A percentile compares a stretch with the other conserved stretches of the same genome.
Conservation (phyloP, 345 rosid species). For the Hypericum androsaemum region DNA sequence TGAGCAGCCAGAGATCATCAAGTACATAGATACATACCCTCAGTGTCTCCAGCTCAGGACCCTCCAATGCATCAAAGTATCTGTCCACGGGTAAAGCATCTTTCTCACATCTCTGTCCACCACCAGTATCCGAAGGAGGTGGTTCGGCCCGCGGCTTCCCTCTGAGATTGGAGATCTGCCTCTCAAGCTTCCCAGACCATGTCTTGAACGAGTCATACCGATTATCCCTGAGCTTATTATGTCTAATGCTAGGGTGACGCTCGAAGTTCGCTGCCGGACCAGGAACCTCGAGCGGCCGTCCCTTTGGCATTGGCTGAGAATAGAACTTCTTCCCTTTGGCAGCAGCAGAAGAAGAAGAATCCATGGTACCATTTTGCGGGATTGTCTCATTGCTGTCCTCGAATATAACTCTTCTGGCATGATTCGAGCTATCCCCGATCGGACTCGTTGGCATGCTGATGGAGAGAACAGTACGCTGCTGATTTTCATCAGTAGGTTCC, state of each 20-base stretch:
- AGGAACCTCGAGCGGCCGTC: conserved; percentile 14
- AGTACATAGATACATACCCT: conserved; percentile 49
- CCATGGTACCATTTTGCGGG: conserved; percentile 13
- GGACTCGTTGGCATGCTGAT: conserved; percentile 67
- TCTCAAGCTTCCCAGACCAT: conserved; percentile 78
- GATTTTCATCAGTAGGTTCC: conserved; percentile 28
- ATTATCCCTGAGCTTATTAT: conserved; percentile 40
- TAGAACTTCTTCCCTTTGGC: conserved; percentile 27
- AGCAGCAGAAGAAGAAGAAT: conserved; percentile 20
- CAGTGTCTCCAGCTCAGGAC: conserved; percentile 80
- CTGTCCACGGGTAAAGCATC: conserved; percentile 57
- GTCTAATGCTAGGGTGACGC: conserved; percentile 24
- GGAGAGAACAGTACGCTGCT: conserved; percentile 36
- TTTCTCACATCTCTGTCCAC: conserved; percentile 23
- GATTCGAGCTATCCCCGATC: conserved; percentile 6
- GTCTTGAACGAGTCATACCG: conserved; percentile 80
- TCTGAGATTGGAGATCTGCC: conserved; percentile 53
- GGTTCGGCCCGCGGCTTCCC: conserved; percentile 32
- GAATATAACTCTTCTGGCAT: conserved; percentile 21
- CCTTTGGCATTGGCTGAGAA: conserved; percentile 61
- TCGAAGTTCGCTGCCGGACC: conserved; percentile 12
- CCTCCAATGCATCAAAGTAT: conserved; percentile 76
- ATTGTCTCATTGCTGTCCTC: conserved; percentile 8
- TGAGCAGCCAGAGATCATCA: background rate
- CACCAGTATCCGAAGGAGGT: conserved; percentile 19